Evolutionary conservation across 495 filamentous ascomycete genomes (phyloP).

Genomic region (Chaetomium cochliodes): DNA sequence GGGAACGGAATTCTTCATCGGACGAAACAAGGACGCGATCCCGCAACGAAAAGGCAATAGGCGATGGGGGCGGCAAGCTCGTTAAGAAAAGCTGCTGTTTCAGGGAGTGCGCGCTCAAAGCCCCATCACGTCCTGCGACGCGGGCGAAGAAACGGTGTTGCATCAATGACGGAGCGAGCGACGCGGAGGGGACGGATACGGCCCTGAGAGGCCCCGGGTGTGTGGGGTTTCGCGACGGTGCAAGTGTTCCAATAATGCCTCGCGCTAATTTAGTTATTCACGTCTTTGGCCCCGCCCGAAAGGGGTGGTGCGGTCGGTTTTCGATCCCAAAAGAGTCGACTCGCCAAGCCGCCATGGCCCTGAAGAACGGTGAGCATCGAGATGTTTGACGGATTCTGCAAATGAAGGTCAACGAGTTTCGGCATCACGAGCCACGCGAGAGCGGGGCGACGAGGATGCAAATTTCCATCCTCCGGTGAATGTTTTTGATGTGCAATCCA

Average conservation of each 20-base stretch:
- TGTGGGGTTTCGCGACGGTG: not conserved
- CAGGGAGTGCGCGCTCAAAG: constrained; percentile 20
- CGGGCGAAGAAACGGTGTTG: constrained; percentile 11
- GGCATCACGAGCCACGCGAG: constrained; percentile 18
- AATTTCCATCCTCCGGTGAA: constrained; percentile 2
- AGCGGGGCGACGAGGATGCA: constrained; percentile 12
- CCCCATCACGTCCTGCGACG: constrained; percentile 25
- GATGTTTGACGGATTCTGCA: constrained; percentile 16
- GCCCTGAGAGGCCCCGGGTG: not conserved
- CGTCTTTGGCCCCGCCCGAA: constrained; percentile 15
- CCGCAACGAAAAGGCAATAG: not conserved
- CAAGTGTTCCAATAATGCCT: constrained; percentile 22
- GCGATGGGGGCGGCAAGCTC: constrained; percentile 1
- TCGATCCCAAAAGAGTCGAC: constrained; percentile 11
- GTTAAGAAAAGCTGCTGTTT: constrained; percentile 24
- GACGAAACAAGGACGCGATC: not conserved
- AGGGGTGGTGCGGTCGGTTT: constrained; percentile 16
- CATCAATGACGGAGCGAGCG: constrained; percentile 14
- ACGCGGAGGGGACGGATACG: not conserved
- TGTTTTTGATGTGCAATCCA: constrained; percentile 9
- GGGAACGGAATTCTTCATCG: not conserved
- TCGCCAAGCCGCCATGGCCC: constrained; percentile 18
- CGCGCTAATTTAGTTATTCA: constrained; percentile 22
- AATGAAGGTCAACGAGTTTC: constrained; percentile 10
- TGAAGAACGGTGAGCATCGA: constrained; percentile 8